These are phyloP conservation scores for Alternaria ethzedia DNA, from an alignment of 2,329 filamentous ascomycete species.

Conservation along the genomic window DNA sequence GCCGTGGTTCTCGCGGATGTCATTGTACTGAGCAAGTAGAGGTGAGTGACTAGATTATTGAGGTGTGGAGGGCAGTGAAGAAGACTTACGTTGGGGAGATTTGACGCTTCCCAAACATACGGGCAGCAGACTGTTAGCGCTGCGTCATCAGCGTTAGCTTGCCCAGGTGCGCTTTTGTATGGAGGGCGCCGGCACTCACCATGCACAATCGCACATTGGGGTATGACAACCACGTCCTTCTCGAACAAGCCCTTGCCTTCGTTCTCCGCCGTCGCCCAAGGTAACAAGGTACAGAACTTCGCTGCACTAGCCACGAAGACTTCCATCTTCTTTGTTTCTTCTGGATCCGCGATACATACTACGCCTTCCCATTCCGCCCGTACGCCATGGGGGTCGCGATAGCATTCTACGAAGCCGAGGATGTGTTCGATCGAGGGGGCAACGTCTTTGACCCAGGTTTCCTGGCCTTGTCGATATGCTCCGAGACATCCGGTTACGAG, in stretches of 20 bases:
- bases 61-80: neutral
- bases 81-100: neutral
- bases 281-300: neutral
- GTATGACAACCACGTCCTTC: neutral
- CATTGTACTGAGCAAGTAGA: neutral
- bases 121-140: neutral
- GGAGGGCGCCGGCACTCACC: neutral
- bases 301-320: neutral
- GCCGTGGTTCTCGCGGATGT: neutral
- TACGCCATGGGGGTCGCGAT: neutral
- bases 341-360: neutral
- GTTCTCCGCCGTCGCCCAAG: neutral
- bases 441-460: neutral
- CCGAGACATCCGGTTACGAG: rapidly evolving
- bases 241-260: neutral
- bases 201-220: neutral
- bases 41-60: neutral
- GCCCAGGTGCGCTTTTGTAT: neutral
- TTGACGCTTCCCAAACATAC: neutral
- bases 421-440: neutral
- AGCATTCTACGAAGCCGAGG: neutral
- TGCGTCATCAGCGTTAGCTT: neutral
- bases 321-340: neutral
- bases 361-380: neutral
- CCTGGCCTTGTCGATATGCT: neutral